Evolutionary conservation across 1,284 basidiomycete genomes (phyloP).

Genomic region (Melampsora americana): DNA sequence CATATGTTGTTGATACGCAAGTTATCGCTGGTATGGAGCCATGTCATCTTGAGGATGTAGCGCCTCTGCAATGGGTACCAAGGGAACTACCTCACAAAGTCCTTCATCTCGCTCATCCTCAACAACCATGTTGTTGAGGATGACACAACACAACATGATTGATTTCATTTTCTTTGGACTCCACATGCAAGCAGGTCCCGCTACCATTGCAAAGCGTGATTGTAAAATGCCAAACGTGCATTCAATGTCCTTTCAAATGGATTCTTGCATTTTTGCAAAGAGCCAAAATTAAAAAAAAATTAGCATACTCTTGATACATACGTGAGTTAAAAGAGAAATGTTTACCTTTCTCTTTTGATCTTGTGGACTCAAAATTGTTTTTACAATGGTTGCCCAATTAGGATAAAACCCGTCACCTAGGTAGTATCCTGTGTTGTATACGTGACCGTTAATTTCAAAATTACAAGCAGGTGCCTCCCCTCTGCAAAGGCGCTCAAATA

Average conservation of each 20-base stretch:
- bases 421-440: conserved; percentile 3
- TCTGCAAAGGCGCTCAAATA: not conserved
- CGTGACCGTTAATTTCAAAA: conserved; percentile 1
- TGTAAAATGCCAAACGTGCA: not conserved
- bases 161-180: not conserved
- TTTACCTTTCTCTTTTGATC: not conserved
- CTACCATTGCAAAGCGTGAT: not conserved
- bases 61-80: too few species aligned
- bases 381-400: not conserved
- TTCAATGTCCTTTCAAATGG: not conserved
- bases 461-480: not conserved
- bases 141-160: not conserved
- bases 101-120: not conserved
- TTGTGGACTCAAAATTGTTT: not conserved
- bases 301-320: not conserved
- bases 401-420: too few species aligned
- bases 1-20: too few species aligned
- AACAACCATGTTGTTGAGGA: not conserved
- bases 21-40: too few species aligned
- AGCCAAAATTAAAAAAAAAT: not conserved
- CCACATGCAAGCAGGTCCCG: not conserved
- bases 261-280: not conserved
- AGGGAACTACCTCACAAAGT: not conserved
- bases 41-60: too few species aligned
- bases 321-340: not conserved